These are phyloP conservation scores for Phtheirospermum japonicum DNA, from an alignment of 257 asterid species.

Conservation along the genomic window DNA sequence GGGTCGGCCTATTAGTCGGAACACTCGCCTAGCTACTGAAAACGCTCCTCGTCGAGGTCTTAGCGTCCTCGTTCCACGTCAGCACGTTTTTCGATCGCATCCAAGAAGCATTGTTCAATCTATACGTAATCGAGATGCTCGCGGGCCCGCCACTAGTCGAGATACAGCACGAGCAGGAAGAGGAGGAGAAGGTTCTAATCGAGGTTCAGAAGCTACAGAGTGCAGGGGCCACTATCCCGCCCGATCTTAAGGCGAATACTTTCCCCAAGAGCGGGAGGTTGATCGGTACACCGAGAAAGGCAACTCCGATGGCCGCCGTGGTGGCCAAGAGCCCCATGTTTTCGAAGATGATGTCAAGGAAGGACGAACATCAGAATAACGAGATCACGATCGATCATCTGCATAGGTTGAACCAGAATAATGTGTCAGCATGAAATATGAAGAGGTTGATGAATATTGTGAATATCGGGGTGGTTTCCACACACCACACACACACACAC, in stretches of 20 bases:
- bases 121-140: slow-evolving; percentile 63
- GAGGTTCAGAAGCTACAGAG: slow-evolving; percentile 74
- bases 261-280: slow-evolving; percentile 48
- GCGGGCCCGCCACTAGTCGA: slow-evolving; percentile 75
- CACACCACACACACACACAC: too few species aligned
- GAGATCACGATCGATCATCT: slow-evolving; percentile 65
- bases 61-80: slow-evolving; percentile 82
- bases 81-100: slow-evolving; percentile 81
- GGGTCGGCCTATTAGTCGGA: slow-evolving; percentile 81
- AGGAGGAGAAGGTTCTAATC: slow-evolving; percentile 67
- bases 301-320: slow-evolving; percentile 34
- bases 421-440: slow-evolving; percentile 94
- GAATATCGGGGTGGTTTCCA: slow-evolving; percentile 62
- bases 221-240: slow-evolving; percentile 72
- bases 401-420: slow-evolving; percentile 78
- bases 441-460: slow-evolving; percentile 77
- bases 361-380: slow-evolving; percentile 52
- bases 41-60: slow-evolving; percentile 70
- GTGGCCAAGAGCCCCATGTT: slow-evolving; percentile 46
- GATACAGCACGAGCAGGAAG: slow-evolving; percentile 59
- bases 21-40: slow-evolving; percentile 76
- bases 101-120: slow-evolving; percentile 76
- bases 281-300: slow-evolving; percentile 56
- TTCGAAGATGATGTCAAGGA: slow-evolving; percentile 44
- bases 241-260: slow-evolving; percentile 62